Evolutionary conservation across 768 basidiomycete genomes (phyloP).

Genomic region (Rhodosporidiobolus sp.): DNA sequence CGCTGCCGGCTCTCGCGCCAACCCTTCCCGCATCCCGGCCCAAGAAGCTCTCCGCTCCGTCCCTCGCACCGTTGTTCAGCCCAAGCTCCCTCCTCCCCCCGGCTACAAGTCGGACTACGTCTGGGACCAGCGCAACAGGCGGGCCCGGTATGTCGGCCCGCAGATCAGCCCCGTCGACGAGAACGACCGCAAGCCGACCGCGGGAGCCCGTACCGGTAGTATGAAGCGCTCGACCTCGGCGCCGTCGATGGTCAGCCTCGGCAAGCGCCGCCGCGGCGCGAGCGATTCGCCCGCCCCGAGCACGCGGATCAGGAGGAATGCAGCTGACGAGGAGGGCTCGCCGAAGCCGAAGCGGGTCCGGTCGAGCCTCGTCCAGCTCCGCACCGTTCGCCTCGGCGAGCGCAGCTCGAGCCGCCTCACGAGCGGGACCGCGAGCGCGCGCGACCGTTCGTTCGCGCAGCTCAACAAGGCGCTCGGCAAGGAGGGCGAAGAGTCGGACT

Average conservation of each 20-base stretch:
- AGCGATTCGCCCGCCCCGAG: not conserved
- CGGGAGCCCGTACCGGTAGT: not conserved
- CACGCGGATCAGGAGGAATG: not conserved
- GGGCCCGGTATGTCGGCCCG: slow-evolving; percentile 24
- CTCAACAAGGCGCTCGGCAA: not conserved
- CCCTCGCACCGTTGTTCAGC: slow-evolving; percentile 25
- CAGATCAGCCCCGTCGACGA: not conserved
- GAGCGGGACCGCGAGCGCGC: not conserved
- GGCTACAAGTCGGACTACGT: slow-evolving; percentile 27
- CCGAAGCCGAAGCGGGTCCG: not conserved
- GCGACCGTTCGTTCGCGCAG: slow-evolving; percentile 4
- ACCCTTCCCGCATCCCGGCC: slow-evolving; percentile 1
- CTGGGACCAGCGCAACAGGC: slow-evolving; percentile 14
- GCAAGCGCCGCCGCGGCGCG: slow-evolving; percentile 14
- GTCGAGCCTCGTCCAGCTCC: not conserved
- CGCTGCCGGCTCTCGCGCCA: not conserved
- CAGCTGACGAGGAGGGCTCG: not conserved
- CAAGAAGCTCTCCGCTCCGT: slow-evolving; percentile 12
- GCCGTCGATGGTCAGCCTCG: not conserved
- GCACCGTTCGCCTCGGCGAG: not conserved
- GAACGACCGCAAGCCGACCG: not conserved
- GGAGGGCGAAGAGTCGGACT: not conserved
- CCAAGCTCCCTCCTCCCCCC: slow-evolving; percentile 29
- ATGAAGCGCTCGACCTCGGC: not conserved
- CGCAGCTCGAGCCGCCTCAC: not conserved